Evolutionary conservation across 1,139 yeast species (phyloP).

Genomic region (Yamadazyma atlantica): DNA sequence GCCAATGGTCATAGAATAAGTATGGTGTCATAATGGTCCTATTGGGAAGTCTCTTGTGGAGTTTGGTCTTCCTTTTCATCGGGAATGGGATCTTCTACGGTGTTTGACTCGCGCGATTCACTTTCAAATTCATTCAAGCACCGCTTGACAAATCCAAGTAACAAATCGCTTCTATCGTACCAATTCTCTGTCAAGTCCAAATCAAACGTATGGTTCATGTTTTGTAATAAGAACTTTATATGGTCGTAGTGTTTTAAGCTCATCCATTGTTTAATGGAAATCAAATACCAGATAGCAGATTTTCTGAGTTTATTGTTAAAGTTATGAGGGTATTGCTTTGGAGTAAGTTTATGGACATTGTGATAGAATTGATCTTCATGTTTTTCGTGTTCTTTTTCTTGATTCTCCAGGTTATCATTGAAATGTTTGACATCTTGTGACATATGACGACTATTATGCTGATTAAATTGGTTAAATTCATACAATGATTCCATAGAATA

Average conservation of each 20-base stretch:
- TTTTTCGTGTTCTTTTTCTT: conserved; percentile 8
- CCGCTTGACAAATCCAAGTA: conserved; percentile 32
- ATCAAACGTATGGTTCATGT: conserved; percentile 25
- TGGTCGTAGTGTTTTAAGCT: conserved; percentile 28
- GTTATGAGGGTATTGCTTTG: conserved; percentile 18
- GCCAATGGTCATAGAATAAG: too few relatives aligned
- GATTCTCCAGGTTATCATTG: conserved; percentile 8
- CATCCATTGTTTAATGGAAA: conserved; percentile 78
- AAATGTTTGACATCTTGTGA: conserved; percentile 1
- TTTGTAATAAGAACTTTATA: conserved; percentile 22
- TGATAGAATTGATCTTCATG: conserved; percentile 8
- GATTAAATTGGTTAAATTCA: conserved; percentile 12
- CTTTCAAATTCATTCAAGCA: conserved; percentile 10
- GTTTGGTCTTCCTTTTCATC: too few relatives aligned
- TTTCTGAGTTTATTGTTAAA: conserved; percentile 53
- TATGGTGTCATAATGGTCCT: too few relatives aligned
- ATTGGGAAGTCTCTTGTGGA: too few relatives aligned
- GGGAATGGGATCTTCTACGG: too few relatives aligned
- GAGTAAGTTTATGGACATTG: conserved; percentile 12
- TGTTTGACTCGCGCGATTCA: too few relatives aligned
- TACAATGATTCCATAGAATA: conserved; percentile 14
- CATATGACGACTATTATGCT: not conserved
- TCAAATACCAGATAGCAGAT: conserved; percentile 73
- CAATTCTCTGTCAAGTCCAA: conserved; percentile 25
- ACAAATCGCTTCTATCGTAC: conserved; percentile 36